Evolutionary conservation across 176 grass and related monocot species (phyloP), one percentile per base, ranked within the genome.

Genomic region (Oropetium thomaeum): DNA sequence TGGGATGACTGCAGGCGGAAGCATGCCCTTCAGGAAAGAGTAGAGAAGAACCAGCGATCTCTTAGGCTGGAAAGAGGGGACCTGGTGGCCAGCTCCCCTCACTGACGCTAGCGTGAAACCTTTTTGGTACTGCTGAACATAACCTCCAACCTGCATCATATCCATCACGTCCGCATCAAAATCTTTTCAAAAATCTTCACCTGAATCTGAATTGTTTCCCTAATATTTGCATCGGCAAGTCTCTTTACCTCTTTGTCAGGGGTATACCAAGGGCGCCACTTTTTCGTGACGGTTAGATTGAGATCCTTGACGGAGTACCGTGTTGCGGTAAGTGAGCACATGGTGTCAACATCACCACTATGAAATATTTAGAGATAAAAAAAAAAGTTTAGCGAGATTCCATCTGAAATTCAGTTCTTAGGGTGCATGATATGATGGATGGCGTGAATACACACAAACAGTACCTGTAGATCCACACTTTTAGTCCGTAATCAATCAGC

Each of bases 251-350:
- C 71, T 16, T 27, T 65, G 12, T 76, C 54, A 29, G 62, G 60
- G 8, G 82, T 71, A 12, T 79, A 85, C 90, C 90, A 92, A 1
- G 90, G 86, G 8, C 42, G 66, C 90, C 86, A 92, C 23, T 61
- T 9, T 1, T 63, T 33, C 20, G 31, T 73, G 31, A 89, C 5
- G 1, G 33, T 13, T 7, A 93, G 49, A 29, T 72, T 19, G 13
- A 89, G 81, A 12, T 83, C 63, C 7, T 74, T 38, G 13, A 84
- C 10, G 4, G 87, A 85, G 44, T 82, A 33, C 8, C 79, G 77
- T 2, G 83, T 93, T 0, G 83, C 68, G 0, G 72, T 62, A 17
- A 89, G 35, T 7, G 90, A 30, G 40, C 82, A 85, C 15, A 66
- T 7, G 0, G 57, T 62, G 62, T 89, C 90, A 27, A 79, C 72